phyloP scores from a whole-genome alignment of 2,329 filamentous ascomycete species.

The Fusarium papillatum region DNA sequence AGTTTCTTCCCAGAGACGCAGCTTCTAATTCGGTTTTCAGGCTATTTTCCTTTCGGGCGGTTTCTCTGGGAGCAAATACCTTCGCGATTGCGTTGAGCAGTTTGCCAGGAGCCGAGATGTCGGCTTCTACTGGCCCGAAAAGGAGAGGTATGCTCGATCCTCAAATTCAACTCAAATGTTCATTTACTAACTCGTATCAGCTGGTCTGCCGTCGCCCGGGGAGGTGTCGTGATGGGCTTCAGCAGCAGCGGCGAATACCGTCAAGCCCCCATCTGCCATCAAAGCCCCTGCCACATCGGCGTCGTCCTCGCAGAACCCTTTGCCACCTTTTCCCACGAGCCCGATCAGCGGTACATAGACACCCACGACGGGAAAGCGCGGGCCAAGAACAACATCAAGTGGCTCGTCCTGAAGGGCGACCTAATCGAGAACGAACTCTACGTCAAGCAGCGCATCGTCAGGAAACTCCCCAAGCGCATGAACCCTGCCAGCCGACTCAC shows the following conservation, averaged over 20 bases:
- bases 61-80: constrained; percentile 24
- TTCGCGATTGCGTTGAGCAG: constrained; percentile 1
- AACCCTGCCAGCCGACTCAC: constrained; percentile 4
- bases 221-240: constrained; percentile 27
- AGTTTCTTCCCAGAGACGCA: no score
- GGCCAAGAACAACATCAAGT: constrained; percentile 26
- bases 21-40: not conserved
- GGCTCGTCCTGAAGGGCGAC: constrained; percentile 26
- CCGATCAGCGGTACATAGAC: constrained; percentile 10
- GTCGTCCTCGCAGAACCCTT: constrained; percentile 3
- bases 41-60: constrained; percentile 29
- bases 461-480: not conserved
- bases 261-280: not conserved
- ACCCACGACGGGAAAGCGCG: not conserved
- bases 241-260: constrained; percentile 7
- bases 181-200: not conserved
- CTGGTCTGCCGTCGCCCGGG: constrained; percentile 27
- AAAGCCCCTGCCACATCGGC: constrained; percentile 15
- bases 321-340: constrained; percentile 2
- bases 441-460: constrained; percentile 10
- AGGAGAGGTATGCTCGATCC: not conserved
- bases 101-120: constrained; percentile 8
- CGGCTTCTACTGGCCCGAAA: not conserved
- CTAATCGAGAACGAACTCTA: constrained; percentile 7
- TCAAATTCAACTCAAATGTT: no score